Evolutionary conservation across 176 grass and related monocot species (phyloP).

Genomic region (Carex scoparia): DNA sequence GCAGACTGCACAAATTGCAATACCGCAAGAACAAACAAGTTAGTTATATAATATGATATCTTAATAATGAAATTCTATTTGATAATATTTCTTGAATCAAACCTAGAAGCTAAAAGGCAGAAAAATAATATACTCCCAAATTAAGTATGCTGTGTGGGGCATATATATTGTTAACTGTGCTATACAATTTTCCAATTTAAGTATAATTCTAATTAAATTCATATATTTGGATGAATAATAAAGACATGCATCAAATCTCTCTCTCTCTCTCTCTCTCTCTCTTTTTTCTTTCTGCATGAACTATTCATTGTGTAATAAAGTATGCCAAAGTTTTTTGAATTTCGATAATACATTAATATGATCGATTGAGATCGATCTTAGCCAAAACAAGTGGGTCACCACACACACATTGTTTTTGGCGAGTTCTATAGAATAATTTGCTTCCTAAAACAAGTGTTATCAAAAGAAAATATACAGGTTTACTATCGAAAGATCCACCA

Average conservation of each 20-base stretch:
- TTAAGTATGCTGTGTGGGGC: no score
- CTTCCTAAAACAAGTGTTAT: background rate
- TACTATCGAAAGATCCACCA: background rate
- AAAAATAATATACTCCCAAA: background rate
- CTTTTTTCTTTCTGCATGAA: background rate
- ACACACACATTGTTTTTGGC: background rate
- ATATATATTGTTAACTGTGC: no score
- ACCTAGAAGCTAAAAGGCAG: background rate
- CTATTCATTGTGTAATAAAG: background rate
- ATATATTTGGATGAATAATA: background rate
- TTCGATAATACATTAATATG: background rate
- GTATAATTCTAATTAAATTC: background rate
- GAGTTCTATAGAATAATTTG: background rate
- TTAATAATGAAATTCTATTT: background rate
- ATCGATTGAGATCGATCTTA: background rate
- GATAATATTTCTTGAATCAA: background rate
- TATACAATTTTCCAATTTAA: background rate
- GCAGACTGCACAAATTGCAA: conserved; percentile 19
- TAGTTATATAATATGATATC: background rate
- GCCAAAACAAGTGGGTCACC: no score
- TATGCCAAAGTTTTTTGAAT: background rate
- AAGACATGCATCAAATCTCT: background rate
- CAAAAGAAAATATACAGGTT: background rate
- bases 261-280: background rate
- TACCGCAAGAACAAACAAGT: conserved; percentile 7